These are phyloP conservation scores for Thalassia testudinum DNA, from an alignment of 116 monocot species.

Conservation along the genomic window DNA sequence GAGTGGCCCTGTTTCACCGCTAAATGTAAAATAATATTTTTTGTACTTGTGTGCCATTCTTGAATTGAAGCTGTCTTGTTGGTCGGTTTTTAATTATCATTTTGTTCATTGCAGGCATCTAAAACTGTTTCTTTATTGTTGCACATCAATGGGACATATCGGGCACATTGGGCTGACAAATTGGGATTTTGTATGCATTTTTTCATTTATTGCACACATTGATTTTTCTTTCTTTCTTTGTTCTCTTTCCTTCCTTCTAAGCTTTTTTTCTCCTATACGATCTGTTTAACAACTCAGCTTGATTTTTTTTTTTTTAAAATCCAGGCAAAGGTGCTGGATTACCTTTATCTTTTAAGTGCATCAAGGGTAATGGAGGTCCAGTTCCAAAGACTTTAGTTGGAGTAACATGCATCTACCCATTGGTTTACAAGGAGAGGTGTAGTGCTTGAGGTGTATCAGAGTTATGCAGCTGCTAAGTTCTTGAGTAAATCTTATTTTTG, in stretches of 20 bases:
- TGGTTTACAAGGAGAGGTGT: constrained; percentile 86
- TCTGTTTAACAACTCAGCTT: neutral
- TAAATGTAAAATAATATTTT: constrained; percentile 30
- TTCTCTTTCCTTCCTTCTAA: too few species aligned
- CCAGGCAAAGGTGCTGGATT: constrained; percentile 45
- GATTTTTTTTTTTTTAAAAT: constrained; percentile 2
- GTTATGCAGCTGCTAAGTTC: neutral
- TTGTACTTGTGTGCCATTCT: neutral
- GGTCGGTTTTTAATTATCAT: neutral
- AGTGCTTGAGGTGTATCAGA: neutral
- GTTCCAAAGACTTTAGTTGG: constrained; percentile 75
- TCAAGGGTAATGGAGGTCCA: constrained; percentile 59
- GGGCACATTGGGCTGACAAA: constrained; percentile 58
- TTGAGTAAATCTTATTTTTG: neutral
- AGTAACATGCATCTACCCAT: constrained; percentile 63
- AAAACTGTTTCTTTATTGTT: constrained; percentile 36
- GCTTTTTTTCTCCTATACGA: neutral
- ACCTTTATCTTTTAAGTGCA: constrained; percentile 80
- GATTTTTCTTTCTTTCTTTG: too few species aligned
- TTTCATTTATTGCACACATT: neutral
- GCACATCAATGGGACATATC: constrained; percentile 80
- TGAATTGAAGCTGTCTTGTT: neutral
- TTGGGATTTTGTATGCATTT: constrained; percentile 74
- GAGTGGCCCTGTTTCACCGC: constrained; percentile 68
- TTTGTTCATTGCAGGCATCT: constrained; percentile 33